These are phyloP conservation scores for Xylariaceae sp. DNA, from an alignment of 2,329 filamentous ascomycete genomes.

Conservation along the genomic window DNA sequence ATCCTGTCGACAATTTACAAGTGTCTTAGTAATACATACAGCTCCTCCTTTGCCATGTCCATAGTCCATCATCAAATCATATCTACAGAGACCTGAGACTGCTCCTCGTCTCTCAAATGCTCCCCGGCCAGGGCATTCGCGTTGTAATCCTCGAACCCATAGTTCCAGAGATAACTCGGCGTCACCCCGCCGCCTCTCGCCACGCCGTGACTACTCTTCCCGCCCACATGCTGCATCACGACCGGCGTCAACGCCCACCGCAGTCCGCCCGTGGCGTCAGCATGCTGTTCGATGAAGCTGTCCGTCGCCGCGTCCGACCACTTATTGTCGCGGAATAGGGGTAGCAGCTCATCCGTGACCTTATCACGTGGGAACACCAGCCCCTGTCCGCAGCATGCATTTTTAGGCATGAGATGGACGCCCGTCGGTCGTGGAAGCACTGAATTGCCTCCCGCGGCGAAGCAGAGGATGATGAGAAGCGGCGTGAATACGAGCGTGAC, in stretches of 20 bases:
- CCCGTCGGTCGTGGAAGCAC: constrained; percentile 20
- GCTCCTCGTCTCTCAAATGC: constrained; percentile 4
- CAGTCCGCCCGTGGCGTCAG: constrained; percentile 17
- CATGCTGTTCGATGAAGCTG: constrained; percentile 27
- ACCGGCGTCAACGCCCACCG: constrained; percentile 29
- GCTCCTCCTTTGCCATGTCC: neutral
- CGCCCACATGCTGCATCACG: constrained; percentile 29
- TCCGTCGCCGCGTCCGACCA: constrained; percentile 22
- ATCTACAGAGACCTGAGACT: neutral
- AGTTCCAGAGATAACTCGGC: constrained; percentile 20
- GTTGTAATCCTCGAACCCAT: constrained; percentile 25
- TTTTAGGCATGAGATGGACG: constrained; percentile 24
- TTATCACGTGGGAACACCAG: constrained; percentile 26
- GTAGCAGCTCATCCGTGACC: constrained; percentile 22
- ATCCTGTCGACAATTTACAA: too few relatives aligned
- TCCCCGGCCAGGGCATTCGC: constrained; percentile 22
- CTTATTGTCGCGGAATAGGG: constrained; percentile 18
- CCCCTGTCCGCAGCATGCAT: constrained; percentile 29
- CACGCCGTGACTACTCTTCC: constrained; percentile 26
- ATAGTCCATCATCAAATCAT: too few relatives aligned
- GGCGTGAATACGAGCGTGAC: constrained; percentile 21
- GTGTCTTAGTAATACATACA: neutral
- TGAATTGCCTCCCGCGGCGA: constrained; percentile 25
- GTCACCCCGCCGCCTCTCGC: constrained; percentile 15
- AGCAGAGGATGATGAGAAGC: constrained; percentile 25